Base-by-base conservation (phyloP, 2,329 filamentous ascomycete genomes). In the Ramularia collo-cygni region DNA sequence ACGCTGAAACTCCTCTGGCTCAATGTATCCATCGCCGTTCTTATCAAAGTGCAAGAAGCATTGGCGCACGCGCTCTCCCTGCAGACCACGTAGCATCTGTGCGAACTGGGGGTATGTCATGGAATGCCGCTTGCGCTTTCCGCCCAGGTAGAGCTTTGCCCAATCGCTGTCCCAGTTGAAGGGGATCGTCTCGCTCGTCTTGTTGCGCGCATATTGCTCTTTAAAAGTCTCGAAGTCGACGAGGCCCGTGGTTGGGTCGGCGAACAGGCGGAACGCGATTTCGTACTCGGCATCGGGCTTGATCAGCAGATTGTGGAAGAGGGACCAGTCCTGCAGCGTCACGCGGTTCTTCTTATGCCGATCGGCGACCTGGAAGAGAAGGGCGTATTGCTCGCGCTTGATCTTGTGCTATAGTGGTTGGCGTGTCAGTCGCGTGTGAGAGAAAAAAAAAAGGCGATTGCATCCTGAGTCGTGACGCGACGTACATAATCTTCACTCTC, bases 221-320 rank as follows among this genome's bases (percentile, higher is more conserved):
- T 86, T 80, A 67, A 98, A 89, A 56, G 88, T 79, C 28, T 94
- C 84, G 60, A 90, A 95, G 63, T 89, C 90, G 58, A 98, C 87
- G 35, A 76, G 76, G 46, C 92, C 92, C 14, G 79, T 84, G 46
- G 85, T 78, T 37, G 90, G 81, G 55, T 86, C 75, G 60, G 96
- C 90, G 66, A 98, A 98, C 40, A 98, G 76, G 56, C 92, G 85
- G 70, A 96, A 98, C 12, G 92, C 90, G 56, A 98, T 95, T 66
- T 96, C 89, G 68, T 98, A 98, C 69, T 98, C 92, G 63, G 92
- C 92, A 60, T 96, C 92, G 47, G 92, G 85, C 68, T 95, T 96
- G 53, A 76, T 75, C 43, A 98, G 80, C 48, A 98, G 77, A 70
- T 94, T 93, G 69, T 95, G 86, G 66, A 96, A 98, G 50, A 84